phyloP scores from a whole-genome alignment of 768 basidiomycete genomes.

The Russula sp. region DNA sequence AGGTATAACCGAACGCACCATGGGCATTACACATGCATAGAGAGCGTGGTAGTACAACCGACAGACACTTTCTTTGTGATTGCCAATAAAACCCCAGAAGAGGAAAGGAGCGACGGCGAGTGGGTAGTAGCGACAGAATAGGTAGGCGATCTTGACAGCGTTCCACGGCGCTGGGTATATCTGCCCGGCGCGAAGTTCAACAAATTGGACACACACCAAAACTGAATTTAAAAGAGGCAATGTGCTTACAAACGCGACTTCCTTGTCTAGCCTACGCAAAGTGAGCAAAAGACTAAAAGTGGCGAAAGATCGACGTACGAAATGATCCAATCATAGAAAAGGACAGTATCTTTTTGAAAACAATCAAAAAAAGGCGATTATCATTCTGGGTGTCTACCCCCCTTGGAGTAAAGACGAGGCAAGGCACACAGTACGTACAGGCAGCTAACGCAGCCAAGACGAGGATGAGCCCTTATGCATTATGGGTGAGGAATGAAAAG shows the following conservation, averaged over 20 bases:
- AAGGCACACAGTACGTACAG: conserved; percentile 14
- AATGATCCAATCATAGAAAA: conserved; percentile 30
- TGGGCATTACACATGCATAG: conserved; percentile 18
- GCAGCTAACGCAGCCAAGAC: conserved; percentile 5
- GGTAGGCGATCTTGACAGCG: conserved; percentile 20
- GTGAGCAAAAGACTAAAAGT: background rate
- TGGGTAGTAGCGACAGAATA: conserved; percentile 28
- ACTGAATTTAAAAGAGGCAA: background rate
- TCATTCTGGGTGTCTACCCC: background rate
- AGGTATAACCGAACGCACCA: conserved; percentile 11
- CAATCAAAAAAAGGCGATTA: background rate
- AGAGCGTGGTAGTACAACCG: conserved; percentile 9
- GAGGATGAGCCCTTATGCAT: too few species aligned
- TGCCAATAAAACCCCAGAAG: conserved; percentile 17
- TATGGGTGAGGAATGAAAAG: background rate
- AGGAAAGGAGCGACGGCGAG: conserved; percentile 19
- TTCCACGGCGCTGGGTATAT: conserved; percentile 26
- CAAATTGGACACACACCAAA: background rate
- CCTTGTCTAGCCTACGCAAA: conserved; percentile 21
- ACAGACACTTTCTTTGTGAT: conserved; percentile 14
- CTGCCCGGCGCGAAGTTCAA: conserved; percentile 4
- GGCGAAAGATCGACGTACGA: conserved; percentile 20
- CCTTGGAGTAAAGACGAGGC: background rate
- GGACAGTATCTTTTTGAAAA: conserved; percentile 26
- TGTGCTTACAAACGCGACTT: conserved; percentile 15